Conservation (phyloP, 129 eudicot genomes). For the Tagetes erecta region DNA sequence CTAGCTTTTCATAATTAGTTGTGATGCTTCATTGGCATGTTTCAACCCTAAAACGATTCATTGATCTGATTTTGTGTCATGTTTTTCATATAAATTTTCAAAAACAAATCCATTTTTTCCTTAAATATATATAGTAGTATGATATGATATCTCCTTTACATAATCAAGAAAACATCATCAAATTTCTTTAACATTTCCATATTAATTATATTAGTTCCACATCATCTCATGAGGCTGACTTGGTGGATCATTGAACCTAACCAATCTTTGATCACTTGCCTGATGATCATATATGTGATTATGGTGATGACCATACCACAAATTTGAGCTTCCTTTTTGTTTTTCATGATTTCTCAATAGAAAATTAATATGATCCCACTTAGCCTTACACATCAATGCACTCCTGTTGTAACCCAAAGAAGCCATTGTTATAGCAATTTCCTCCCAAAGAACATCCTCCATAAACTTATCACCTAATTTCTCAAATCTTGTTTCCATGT, state of each 20-base stretch:
- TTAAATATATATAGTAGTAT: background rate
- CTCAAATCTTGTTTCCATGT: constrained; percentile 68
- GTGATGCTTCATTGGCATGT: too few relatives aligned
- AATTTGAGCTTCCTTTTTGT: constrained; percentile 42
- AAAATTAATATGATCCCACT: constrained; percentile 67
- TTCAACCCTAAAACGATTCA: too few relatives aligned
- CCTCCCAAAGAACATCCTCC: constrained; percentile 78
- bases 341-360: constrained; percentile 41
- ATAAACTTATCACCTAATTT: constrained; percentile 38
- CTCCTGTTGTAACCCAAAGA: constrained; percentile 64
- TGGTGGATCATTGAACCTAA: constrained; percentile 32
- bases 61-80: too few relatives aligned
- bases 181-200: constrained; percentile 25
- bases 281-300: constrained; percentile 26
- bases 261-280: constrained; percentile 27
- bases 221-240: constrained; percentile 41
- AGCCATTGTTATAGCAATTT: constrained; percentile 61
- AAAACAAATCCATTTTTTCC: too few relatives aligned
- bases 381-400: constrained; percentile 56
- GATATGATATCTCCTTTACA: constrained; percentile 8
- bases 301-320: constrained; percentile 33
- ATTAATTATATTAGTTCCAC: constrained; percentile 47
- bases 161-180: constrained; percentile 13
- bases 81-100: too few relatives aligned
- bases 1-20: too few relatives aligned